Evolutionary conservation across 257 asterid genomes (phyloP), one percentile per base, ranked within the genome.

Genomic region (Leptodermis oblonga): DNA sequence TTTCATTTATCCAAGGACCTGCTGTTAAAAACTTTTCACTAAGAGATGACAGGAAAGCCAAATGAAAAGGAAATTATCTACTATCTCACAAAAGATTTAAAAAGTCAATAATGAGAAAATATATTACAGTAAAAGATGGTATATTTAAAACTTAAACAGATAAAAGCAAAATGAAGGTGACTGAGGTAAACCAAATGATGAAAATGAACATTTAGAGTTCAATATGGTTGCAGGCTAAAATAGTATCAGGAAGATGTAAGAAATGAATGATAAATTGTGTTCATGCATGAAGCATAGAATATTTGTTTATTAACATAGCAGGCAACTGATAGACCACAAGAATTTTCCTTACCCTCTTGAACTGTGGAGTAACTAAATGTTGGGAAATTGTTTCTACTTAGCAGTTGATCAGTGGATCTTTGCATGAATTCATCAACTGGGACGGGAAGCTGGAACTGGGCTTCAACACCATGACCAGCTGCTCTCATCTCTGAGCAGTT

Each of bases 401-500:
- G 88, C 66, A 93, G 82, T 78, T 93, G 96, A 80, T 93, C 97
- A 0, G 96, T 81, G 42, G 97, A 84, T 85, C 95, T 81, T 77
- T 84, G 99, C 96, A 93, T 93, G 83, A 93, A 90, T 71, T 90
- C 99, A 71, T 93, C 97, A 66, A 93, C 99, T 23, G 92, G 86
- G 34, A 93, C 84, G 7, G 96, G 97, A 80, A 90, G 84, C 85
- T 87, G 97, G 79, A 93, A 93, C 59, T 90, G 96, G 73, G 92
- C 96, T 71, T 93, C 97, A 70, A 93, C 88, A 61, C 94, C 97
- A 64, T 93, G 96, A 69, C 99, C 99, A 79, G 99, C 97, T 58
- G 95, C 97, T 74, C 88, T 80, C 99, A 94, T 94, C 86, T 94
- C 99, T 33, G 96, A 76, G 77, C 97, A 93, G 73, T 78, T 86